These are phyloP conservation scores for Lactarius sp. DNA, from an alignment of 768 basidiomycete genomes.

Conservation along the genomic window DNA sequence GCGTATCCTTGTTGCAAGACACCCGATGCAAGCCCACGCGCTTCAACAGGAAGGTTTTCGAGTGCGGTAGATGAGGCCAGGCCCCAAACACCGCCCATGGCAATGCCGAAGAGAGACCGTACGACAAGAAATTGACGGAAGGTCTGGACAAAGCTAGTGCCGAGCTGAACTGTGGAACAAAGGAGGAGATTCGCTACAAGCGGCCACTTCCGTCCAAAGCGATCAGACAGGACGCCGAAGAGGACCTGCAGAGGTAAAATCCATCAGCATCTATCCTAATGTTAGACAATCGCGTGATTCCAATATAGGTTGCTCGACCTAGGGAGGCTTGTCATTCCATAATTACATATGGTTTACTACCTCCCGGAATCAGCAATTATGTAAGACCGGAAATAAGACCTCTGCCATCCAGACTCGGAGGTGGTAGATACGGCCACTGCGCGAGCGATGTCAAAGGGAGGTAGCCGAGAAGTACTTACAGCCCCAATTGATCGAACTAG, in stretches of 20 bases:
- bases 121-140: constrained; percentile 77
- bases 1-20: constrained; percentile 89
- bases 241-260: constrained; percentile 39
- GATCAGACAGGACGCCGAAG: constrained; percentile 82
- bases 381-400: not conserved
- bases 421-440: not conserved
- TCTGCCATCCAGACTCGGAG: not conserved
- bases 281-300: not conserved
- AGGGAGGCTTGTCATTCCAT: not conserved
- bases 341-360: not conserved
- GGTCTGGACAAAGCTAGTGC: constrained; percentile 73
- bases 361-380: not conserved
- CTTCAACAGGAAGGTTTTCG: constrained; percentile 83
- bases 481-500: constrained; percentile 84
- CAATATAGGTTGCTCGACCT: not conserved
- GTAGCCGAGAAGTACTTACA: constrained; percentile 33
- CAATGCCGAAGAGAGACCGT: constrained; percentile 78
- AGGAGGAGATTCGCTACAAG: constrained; percentile 71
- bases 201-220: constrained; percentile 94
- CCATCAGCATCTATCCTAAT: constrained; percentile 2
- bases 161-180: constrained; percentile 68
- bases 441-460: not conserved
- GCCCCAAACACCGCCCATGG: constrained; percentile 91
- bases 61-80: constrained; percentile 75
- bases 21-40: constrained; percentile 81